Evolutionary conservation across 1,284 basidiomycete species (phyloP).

Genomic region (Malassezia dermatis): DNA sequence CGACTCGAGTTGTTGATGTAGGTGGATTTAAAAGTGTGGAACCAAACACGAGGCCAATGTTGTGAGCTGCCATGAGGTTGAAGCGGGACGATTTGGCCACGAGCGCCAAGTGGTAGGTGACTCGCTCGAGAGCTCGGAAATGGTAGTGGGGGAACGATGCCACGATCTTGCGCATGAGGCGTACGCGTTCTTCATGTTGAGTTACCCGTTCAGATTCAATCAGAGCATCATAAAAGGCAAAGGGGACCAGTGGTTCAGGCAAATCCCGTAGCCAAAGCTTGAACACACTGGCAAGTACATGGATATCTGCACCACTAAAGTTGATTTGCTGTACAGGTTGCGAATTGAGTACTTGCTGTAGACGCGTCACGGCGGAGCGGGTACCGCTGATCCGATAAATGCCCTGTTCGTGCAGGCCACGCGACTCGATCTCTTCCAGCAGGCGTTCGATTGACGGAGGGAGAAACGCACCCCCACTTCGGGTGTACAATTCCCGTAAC

Average conservation of each 20-base stretch:
- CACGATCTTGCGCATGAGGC: slow-evolving; percentile 38
- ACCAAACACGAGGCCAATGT: slow-evolving; percentile 45
- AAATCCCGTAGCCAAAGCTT: slow-evolving; percentile 46
- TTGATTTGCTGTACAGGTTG: slow-evolving; percentile 30
- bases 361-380: slow-evolving; percentile 34
- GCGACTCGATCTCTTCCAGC: slow-evolving; percentile 41
- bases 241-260: slow-evolving; percentile 44
- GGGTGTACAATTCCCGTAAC: slow-evolving; percentile 25
- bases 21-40: slow-evolving; percentile 44
- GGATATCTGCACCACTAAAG: slow-evolving; percentile 34
- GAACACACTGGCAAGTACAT: slow-evolving; percentile 40
- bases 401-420: slow-evolving; percentile 44
- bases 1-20: slow-evolving; percentile 28
- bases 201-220: slow-evolving; percentile 41
- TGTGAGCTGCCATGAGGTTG: slow-evolving; percentile 46
- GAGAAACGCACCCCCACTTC: slow-evolving; percentile 24
- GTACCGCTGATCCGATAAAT: slow-evolving; percentile 46
- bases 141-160: slow-evolving; percentile 39
- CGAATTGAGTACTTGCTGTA: slow-evolving; percentile 27
- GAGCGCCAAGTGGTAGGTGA: slow-evolving; percentile 35
- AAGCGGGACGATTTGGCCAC: slow-evolving; percentile 33
- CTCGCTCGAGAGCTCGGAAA: slow-evolving; percentile 37
- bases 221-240: slow-evolving; percentile 35
- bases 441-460: slow-evolving; percentile 41
- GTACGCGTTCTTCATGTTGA: slow-evolving; percentile 32